These are phyloP conservation scores for Phaeoacremonium minimum DNA, from an alignment of 2,329 filamentous ascomycete species.

Conservation along the genomic window DNA sequence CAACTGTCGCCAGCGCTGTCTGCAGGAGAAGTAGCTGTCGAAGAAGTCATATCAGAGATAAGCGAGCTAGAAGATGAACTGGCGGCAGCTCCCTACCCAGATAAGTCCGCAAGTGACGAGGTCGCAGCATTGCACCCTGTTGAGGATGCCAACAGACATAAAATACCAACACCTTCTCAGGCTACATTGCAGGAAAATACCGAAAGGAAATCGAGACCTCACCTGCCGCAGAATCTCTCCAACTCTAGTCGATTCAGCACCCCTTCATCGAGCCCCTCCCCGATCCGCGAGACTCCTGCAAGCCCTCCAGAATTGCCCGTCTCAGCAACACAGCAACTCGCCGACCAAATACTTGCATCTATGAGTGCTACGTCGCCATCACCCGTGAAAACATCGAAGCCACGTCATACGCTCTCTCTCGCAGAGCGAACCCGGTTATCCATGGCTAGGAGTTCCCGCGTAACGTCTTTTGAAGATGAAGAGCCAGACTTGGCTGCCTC, in stretches of 20 bases:
- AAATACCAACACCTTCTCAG: no score
- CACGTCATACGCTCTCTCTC: conserved; percentile 57
- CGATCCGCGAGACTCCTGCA: neutral
- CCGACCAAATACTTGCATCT: conserved; percentile 52
- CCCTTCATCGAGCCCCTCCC: conserved; percentile 3
- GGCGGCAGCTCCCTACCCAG: no score
- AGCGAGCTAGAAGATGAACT: conserved; percentile 49
- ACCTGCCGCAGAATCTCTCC: no score
- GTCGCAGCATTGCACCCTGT: no score
- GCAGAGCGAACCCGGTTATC: conserved; percentile 78
- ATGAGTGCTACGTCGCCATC: conserved; percentile 54
- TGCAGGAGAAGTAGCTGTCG: conserved; percentile 10
- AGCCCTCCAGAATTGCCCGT: conserved; percentile 12
- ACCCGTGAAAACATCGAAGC: conserved; percentile 42
- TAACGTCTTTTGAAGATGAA: conserved; percentile 10
- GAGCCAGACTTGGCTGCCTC: conserved; percentile 3
- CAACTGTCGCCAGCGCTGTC: no score
- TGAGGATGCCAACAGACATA: no score
- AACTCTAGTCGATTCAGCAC: conserved; percentile 1
- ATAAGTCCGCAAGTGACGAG: no score
- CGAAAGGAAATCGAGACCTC: no score
- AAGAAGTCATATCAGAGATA: conserved; percentile 41
- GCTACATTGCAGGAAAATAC: no score
- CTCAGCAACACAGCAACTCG: conserved; percentile 45
- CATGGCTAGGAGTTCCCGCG: conserved; percentile 60